Evolutionary conservation across 805 yeast genomes (phyloP), one percentile per base, ranked within the genome.

Genomic region (Wickerhamomyces queroliae): DNA sequence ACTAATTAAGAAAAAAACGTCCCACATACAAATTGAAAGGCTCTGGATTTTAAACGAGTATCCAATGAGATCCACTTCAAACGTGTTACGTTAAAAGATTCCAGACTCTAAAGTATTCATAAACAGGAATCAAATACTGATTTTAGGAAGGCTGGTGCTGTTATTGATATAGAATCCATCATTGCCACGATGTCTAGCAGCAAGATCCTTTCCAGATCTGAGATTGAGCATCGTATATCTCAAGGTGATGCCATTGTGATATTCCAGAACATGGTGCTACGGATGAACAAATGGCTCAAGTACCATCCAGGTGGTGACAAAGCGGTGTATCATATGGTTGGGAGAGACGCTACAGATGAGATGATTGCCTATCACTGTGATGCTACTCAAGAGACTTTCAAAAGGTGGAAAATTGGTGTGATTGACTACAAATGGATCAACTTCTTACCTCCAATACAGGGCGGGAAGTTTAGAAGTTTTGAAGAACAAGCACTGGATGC

Each of bases 271-370:
- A 43, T 62, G 17, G 95, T 83, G 5, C 64, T 88, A 31, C 74
- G 78, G 47, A 64, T 89, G 42, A 80, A 87, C 39, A 46, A 61
- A 8, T 88, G 95, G 96, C 59, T 88, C 26, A 67, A 66, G 20
- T 67, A 51, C 37, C 96, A 88, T 59, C 96, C 96, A 0, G 96
- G 96, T 13, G 96, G 96, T 5, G 90, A 82, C 43, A 83, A 78
- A 53, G 90, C 95, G 2, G 80, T 89, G 7, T 68, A 67, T 50
- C 96, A 89, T 60, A 70, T 88, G 82, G 75, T 88, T 4, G 96
- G 96, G 2, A 64, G 91, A 41, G 95, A 88, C 61, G 95, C 95
- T 17, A 81, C 93, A 0, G 95, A 87, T 56, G 96, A 89, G 58
- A 87, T 88, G 85, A 74, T 79, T 38, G 89, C 90, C 8, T 88